Evolutionary conservation across 2,329 filamentous ascomycete species (phyloP).

Genomic region (Fusarium scirpi): DNA sequence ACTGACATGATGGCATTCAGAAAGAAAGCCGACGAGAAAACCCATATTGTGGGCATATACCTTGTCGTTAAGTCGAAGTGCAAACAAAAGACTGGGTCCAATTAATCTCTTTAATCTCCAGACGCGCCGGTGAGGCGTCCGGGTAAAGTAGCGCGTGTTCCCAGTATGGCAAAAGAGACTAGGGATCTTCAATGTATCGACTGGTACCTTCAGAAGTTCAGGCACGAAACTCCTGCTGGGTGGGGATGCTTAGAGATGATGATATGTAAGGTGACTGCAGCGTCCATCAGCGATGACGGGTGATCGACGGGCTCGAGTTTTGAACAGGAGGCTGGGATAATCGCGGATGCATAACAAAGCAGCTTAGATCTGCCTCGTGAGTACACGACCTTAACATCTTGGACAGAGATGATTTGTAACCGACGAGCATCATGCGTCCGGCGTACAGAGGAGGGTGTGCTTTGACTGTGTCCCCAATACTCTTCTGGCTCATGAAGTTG

Average conservation of each 20-base stretch:
- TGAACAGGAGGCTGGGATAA: neutral
- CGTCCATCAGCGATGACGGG: neutral
- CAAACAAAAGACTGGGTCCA: slow-evolving; percentile 36
- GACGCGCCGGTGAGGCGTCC: slow-evolving; percentile 43
- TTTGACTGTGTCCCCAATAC: neutral
- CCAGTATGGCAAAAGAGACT: slow-evolving; percentile 25
- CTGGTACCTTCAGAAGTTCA: slow-evolving; percentile 21
- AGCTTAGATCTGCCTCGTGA: neutral
- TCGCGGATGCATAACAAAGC: neutral
- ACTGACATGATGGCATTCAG: slow-evolving; percentile 25
- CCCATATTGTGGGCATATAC: neutral
- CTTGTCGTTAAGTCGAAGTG: slow-evolving; percentile 25
- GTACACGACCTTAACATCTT: neutral
- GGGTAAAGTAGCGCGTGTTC: slow-evolving; percentile 29
- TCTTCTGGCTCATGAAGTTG: neutral
- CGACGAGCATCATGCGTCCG: neutral
- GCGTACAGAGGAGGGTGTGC: neutral
- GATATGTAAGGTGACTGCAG: neutral
- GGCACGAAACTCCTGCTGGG: slow-evolving; percentile 1
- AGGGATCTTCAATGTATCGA: slow-evolving; percentile 15
- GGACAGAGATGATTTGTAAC: neutral
- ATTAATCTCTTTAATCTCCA: slow-evolving; percentile 47
- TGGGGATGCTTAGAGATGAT: slow-evolving; percentile 4
- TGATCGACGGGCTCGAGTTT: neutral
- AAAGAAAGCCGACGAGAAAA: neutral